Percentiles rank a stretch among this genome's conserved stretches.
Conservation (phyloP, 2,329 filamentous ascomycete species). For the Fusarium proliferatum region DNA sequence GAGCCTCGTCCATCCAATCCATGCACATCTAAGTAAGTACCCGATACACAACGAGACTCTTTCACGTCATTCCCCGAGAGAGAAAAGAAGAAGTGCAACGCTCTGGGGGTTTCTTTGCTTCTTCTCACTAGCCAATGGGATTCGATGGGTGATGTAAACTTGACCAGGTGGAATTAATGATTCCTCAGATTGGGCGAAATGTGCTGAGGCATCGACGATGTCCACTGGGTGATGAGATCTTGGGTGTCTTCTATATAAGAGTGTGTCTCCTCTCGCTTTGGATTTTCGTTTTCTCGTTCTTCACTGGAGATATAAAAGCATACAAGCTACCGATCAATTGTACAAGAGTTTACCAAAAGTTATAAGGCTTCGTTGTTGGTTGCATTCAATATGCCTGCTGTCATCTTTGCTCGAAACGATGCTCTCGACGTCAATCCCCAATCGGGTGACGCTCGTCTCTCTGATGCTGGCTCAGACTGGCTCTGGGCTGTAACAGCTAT, state of each 20-base stretch:
- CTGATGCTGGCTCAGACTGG: slow-evolving; percentile 64
- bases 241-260: slow-evolving; percentile 15
- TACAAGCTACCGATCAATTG: not conserved
- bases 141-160: not conserved
- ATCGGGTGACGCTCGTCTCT: slow-evolving; percentile 53
- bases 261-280: not conserved
- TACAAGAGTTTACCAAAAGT: not conserved
- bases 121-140: slow-evolving; percentile 20
- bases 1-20: not conserved
- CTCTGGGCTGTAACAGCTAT: slow-evolving; percentile 65
- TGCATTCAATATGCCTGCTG: slow-evolving; percentile 45
- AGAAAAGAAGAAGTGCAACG: slow-evolving; percentile 6
- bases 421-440: slow-evolving; percentile 61
- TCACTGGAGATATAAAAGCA: not conserved
- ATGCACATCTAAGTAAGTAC: slow-evolving; percentile 15
- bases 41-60: slow-evolving; percentile 14
- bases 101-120: not conserved
- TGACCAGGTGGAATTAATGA: not conserved
- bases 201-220: slow-evolving; percentile 4
- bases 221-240: not conserved
- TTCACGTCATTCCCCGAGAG: slow-evolving; percentile 17
- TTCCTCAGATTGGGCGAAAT: not conserved
- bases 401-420: slow-evolving; percentile 54
- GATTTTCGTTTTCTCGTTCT: not conserved
- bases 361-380: not conserved